Base-by-base conservation (phyloP, 345 rosid genomes). In the Aquilaria yunnanensis region DNA sequence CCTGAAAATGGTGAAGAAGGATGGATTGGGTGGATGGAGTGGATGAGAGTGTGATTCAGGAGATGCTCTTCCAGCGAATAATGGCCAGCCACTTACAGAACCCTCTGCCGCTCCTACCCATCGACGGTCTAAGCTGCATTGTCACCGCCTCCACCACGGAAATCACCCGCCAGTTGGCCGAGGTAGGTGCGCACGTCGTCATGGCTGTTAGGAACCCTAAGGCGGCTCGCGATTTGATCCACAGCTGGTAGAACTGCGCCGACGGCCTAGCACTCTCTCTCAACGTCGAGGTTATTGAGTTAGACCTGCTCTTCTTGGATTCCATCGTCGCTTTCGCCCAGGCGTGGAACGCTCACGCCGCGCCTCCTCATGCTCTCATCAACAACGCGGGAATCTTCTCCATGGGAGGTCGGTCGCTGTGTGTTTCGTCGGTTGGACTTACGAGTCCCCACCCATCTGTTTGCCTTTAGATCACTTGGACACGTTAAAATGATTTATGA, bases 351-450 rank as follows among this genome's bases (percentile, higher is more conserved):
- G 75, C 84, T 0, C 76, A 86, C 23, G 65, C 58, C 41, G 72
- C 74, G 14, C 97, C 96, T 68, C 72, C 90, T 77, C 89, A 93
- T 62, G 89, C 83, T 75, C 87, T 93, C 51, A 86, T 93, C 45
- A 90, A 93, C 70, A 93, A 90, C 69, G 98, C 98, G 1, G 98
- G 96, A 43, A 88, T 93, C 60, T 93, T 90, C 79, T 80, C 99
- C 23, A 87, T 93, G n/a, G n/a, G n/a, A n/a, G n/a, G n/a, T n/a
- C n/a, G 47, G 61, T 60, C 43, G 8, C 43, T 67, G 14, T 2
- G 16, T 1, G 8, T 47, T 5, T 60, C 23, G 41, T 63, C 33
- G 29, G 5, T 37, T 9, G 43, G 23, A 16, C 16, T 16, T 16
- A 16, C 16, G 16, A 23, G 23, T 23, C 23, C 0, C 1, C 23